Conservation (phyloP, 2,329 filamentous ascomycete species). For the Xylariaceae sp. region DNA sequence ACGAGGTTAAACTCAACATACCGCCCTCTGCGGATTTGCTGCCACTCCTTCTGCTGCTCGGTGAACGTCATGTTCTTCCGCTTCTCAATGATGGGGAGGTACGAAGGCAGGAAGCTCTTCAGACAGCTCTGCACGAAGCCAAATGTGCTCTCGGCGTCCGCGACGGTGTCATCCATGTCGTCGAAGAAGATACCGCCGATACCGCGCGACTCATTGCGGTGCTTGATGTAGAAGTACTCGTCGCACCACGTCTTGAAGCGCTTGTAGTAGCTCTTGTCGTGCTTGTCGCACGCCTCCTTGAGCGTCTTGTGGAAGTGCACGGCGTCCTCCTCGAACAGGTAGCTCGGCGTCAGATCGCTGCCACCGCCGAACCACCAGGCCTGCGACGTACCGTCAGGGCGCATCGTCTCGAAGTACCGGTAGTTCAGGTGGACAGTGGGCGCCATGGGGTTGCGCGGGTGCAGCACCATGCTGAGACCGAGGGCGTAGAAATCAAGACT, state of each 20-base stretch:
- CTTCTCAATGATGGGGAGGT: constrained; percentile 80
- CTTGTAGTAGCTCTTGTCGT: constrained; percentile 87
- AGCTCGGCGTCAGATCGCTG: constrained; percentile 85
- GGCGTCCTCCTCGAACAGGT: constrained; percentile 94
- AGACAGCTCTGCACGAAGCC: constrained; percentile 82
- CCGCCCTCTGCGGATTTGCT: constrained; percentile 86
- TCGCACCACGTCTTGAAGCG: constrained; percentile 98
- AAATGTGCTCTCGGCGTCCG: constrained; percentile 84
- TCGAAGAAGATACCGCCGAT: constrained; percentile 98
- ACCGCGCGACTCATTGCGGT: constrained; percentile 79
- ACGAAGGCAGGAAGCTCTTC: constrained; percentile 81
- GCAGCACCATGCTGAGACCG: constrained; percentile 85
- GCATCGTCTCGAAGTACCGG: constrained; percentile 94
- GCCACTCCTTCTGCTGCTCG: constrained; percentile 86
- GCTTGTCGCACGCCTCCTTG: constrained; percentile 87
- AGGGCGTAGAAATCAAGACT: constrained; percentile 94
- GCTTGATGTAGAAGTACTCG: constrained; percentile 92
- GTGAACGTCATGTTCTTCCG: constrained; percentile 90
- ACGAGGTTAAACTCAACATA: constrained; percentile 99
- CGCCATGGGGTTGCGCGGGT: constrained; percentile 92
- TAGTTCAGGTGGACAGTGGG: constrained; percentile 98
- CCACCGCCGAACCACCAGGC: constrained; percentile 99
- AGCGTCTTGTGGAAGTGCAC: constrained; percentile 94
- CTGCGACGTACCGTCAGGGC: constrained; percentile 71
- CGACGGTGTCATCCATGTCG: constrained; percentile 82